phyloP scores from a whole-genome alignment of 148 eudicot genomes.

The Beta vulgaris region DNA sequence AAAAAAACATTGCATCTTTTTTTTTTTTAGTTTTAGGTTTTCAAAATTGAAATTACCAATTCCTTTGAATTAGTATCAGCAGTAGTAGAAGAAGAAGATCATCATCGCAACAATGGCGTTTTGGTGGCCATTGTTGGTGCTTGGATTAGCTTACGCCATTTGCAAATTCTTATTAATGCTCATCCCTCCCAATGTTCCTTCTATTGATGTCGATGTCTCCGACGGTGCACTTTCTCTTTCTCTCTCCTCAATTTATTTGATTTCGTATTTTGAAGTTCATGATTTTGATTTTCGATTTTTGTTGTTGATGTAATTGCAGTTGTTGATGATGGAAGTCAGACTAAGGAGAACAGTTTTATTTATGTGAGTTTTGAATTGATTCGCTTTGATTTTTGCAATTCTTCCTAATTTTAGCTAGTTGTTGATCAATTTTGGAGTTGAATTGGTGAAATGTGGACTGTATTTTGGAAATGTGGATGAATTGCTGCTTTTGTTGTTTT shows the following conservation, averaged over 20 bases:
- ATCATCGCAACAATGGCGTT: slow-evolving; percentile 59
- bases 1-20: too few species aligned
- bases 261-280: background rate
- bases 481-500: background rate
- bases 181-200: slow-evolving; percentile 89
- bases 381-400: background rate
- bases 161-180: slow-evolving; percentile 80
- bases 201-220: slow-evolving; percentile 89
- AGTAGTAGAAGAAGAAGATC: background rate
- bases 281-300: background rate
- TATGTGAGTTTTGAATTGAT: slow-evolving; percentile 55
- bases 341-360: slow-evolving; percentile 85
- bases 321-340: slow-evolving; percentile 81
- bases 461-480: background rate
- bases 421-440: background rate
- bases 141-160: slow-evolving; percentile 66
- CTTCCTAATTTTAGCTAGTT: background rate
- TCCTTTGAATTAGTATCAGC: background rate
- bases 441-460: slow-evolving; percentile 5
- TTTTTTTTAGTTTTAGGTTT: too few species aligned
- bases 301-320: slow-evolving; percentile 44
- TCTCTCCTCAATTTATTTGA: background rate
- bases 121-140: slow-evolving; percentile 77
- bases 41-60: background rate
- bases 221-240: slow-evolving; percentile 52